Evolutionary conservation across 2,329 filamentous ascomycete genomes (phyloP).

Genomic region (Teratosphaeria nubilosa): DNA sequence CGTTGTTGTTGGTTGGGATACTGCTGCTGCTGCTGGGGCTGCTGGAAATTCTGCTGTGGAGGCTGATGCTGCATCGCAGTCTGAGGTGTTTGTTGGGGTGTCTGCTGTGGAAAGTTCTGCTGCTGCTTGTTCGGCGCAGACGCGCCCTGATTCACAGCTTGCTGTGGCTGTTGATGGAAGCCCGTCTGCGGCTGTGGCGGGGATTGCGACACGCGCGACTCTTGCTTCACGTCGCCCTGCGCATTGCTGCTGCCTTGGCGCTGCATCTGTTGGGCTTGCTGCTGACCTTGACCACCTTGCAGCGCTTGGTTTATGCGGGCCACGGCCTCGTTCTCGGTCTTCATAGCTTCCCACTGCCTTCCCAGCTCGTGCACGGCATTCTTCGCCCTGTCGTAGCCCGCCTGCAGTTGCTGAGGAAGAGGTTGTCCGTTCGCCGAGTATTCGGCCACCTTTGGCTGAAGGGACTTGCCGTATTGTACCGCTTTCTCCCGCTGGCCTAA

Average conservation of each 20-base stretch:
- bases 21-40: slow-evolving; percentile 7
- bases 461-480: neutral
- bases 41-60: slow-evolving; percentile 16
- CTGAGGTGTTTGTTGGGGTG: slow-evolving; percentile 21
- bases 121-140: slow-evolving; percentile 15
- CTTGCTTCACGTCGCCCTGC: slow-evolving; percentile 3
- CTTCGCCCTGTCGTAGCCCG: slow-evolving; percentile 3
- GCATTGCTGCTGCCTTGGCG: slow-evolving; percentile 1
- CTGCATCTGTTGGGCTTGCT: slow-evolving; percentile 2
- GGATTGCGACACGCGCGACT: neutral
- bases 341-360: slow-evolving; percentile 1
- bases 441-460: neutral
- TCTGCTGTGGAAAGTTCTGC: slow-evolving; percentile 15
- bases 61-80: slow-evolving; percentile 20
- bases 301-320: neutral
- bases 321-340: slow-evolving; percentile 8
- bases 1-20: slow-evolving; percentile 13
- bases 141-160: slow-evolving; percentile 8
- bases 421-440: neutral
- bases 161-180: slow-evolving; percentile 10
- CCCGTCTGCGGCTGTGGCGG: neutral
- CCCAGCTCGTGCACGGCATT: neutral
- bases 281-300: slow-evolving; percentile 7
- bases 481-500: slow-evolving; percentile 1
- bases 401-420: neutral